A percentile compares a stretch with the other conserved stretches of the same genome.
These are phyloP conservation scores for Cladosporium cucumerinum DNA, from an alignment of 2,329 filamentous ascomycete species.

Conservation along the genomic window DNA sequence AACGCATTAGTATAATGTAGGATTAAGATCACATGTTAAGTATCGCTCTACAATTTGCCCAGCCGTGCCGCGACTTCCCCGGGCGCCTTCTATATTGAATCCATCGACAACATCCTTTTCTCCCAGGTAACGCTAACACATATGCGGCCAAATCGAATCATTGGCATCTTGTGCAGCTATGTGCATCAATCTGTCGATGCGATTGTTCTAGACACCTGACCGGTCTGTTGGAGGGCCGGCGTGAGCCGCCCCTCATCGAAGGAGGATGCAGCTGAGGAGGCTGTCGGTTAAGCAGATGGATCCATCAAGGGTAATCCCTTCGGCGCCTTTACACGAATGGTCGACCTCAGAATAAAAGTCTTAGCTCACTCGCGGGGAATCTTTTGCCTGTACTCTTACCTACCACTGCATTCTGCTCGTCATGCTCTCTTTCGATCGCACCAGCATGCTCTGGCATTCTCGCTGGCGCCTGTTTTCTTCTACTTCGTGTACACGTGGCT, in stretches of 20 bases:
- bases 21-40: background rate
- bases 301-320: background rate
- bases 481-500: background rate
- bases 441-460: background rate
- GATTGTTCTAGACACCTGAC: background rate
- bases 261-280: background rate
- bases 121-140: background rate
- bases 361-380: background rate
- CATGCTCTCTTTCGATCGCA: background rate
- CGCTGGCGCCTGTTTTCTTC: conserved; percentile 16
- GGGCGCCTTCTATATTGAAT: too few relatives aligned
- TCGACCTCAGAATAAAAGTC: background rate
- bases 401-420: background rate
- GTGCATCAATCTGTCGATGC: background rate
- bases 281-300: background rate
- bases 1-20: too few relatives aligned
- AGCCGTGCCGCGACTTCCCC: background rate
- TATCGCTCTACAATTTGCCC: too few relatives aligned
- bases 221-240: background rate
- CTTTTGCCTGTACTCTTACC: background rate
- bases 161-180: background rate
- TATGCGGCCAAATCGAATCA: background rate
- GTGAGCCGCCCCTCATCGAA: background rate
- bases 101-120: background rate
- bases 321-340: background rate